Evolutionary conservation across 352 stramenopile species (phyloP).

Genomic region (Pythium utonaiense): DNA sequence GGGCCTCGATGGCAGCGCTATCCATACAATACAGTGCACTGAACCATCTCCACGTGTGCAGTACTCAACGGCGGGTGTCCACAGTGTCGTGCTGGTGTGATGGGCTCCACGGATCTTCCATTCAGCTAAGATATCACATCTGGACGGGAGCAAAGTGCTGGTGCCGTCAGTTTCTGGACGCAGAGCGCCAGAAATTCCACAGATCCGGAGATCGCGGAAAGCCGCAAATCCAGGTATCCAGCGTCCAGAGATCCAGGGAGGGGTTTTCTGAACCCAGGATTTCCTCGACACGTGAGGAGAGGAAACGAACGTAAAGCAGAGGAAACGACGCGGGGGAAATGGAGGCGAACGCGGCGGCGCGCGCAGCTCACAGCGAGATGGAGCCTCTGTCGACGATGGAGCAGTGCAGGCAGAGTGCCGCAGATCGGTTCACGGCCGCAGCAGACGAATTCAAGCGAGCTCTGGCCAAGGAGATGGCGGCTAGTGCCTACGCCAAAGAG

Average conservation of each 20-base stretch:
- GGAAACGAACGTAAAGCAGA: not conserved
- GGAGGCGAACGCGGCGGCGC: not conserved
- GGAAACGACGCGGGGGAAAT: not conserved
- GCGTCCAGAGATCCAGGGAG: not conserved
- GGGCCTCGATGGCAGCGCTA: too few species aligned
- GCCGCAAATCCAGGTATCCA: too few species aligned
- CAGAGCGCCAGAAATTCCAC: not conserved
- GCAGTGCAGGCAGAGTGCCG: not conserved
- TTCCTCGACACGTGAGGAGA: not conserved
- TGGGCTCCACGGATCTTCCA: not conserved
- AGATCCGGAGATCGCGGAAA: conserved; percentile 1
- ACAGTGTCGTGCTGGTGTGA: not conserved
- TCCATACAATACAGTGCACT: not conserved
- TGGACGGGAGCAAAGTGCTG: not conserved
- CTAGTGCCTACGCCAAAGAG: not conserved
- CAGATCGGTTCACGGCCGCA: not conserved
- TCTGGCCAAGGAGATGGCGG: not conserved
- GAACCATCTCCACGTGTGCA: not conserved
- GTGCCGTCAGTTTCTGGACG: not conserved
- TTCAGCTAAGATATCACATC: not conserved
- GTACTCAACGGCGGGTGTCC: too few species aligned
- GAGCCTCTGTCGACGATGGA: not conserved
- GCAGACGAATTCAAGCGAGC: not conserved
- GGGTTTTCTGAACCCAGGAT: not conserved
- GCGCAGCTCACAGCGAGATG: not conserved